Conservation (phyloP, 305 asterid genomes). For the Ajuga reptans region DNA sequence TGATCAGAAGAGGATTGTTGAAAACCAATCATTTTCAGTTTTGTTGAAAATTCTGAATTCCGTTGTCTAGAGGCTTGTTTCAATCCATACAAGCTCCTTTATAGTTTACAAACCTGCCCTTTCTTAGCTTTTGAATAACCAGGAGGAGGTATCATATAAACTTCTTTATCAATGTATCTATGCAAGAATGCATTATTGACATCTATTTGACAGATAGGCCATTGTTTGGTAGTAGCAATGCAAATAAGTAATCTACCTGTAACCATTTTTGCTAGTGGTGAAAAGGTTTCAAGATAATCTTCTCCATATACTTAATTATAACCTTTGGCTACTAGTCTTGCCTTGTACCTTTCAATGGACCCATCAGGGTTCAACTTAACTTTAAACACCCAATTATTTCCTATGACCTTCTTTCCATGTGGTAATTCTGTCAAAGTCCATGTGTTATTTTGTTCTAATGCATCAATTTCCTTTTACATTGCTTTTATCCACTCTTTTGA, state of each 20-base stretch:
- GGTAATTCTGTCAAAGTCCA: neutral
- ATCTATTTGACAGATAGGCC: too few species aligned
- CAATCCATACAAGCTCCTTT: too few species aligned
- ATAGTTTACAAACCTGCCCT: too few species aligned
- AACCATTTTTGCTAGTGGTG: neutral
- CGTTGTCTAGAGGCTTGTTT: too few species aligned
- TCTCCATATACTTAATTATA: neutral
- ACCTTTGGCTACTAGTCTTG: neutral
- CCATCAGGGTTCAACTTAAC: neutral
- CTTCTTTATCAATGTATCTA: too few species aligned
- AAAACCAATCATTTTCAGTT: too few species aligned
- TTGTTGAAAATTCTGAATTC: too few species aligned
- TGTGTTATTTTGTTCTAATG: neutral
- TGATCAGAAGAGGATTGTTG: too few species aligned
- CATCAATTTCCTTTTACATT: neutral
- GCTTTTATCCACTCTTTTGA: neutral
- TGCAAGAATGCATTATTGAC: too few species aligned
- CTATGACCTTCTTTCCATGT: neutral
- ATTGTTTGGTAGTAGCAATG: neutral
- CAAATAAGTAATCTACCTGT: neutral
- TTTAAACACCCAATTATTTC: neutral
- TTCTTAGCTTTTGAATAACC: too few species aligned
- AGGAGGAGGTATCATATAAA: too few species aligned
- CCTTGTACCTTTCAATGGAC: neutral
- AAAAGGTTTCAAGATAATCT: neutral